Conservation (phyloP, 306 rosid species). For the Medicago ruthenica region DNA sequence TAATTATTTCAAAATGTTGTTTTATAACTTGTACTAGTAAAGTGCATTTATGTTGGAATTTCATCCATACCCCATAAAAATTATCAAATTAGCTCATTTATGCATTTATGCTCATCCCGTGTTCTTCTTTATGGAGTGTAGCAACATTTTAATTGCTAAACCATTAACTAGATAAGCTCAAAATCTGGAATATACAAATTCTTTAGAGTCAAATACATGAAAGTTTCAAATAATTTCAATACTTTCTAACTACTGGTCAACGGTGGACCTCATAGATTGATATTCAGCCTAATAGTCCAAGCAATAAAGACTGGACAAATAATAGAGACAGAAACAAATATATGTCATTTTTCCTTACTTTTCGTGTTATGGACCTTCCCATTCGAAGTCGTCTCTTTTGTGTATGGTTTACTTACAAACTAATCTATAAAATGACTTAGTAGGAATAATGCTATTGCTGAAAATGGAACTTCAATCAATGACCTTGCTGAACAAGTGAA, state of each 20-base stretch:
- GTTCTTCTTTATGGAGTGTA: slow-evolving; percentile 5
- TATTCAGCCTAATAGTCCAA: neutral
- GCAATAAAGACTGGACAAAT: no score
- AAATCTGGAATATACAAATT: neutral
- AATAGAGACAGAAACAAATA: no score
- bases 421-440: no score
- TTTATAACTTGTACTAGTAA: slow-evolving; percentile 6
- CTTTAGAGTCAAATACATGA: neutral
- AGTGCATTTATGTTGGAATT: slow-evolving; percentile 16
- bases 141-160: slow-evolving; percentile 24
- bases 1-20: no score
- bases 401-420: no score
- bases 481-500: no score
- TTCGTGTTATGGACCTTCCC: no score
- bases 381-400: no score
- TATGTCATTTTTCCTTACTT: no score
- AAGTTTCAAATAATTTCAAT: neutral
- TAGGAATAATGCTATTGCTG: no score
- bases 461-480: no score
- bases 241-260: neutral
- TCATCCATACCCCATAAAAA: neutral
- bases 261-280: neutral
- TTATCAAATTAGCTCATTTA: neutral
- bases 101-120: slow-evolving; percentile 26
- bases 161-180: neutral